Conservation (phyloP, 2,329 filamentous ascomycete species). For the Penicillium italicum region DNA sequence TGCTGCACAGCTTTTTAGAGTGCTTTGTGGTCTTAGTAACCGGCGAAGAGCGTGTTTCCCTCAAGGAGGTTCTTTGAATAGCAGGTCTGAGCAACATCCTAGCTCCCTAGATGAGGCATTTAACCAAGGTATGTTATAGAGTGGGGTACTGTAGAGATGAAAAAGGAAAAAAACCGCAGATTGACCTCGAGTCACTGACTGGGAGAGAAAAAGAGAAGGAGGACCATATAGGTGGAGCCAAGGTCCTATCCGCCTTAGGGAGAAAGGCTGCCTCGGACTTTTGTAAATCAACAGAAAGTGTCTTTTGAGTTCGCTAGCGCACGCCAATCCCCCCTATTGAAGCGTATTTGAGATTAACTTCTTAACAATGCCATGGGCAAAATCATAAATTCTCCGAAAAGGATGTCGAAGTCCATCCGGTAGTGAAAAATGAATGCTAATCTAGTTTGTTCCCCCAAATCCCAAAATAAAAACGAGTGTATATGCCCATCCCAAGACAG, state of each 20-base stretch:
- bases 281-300: background rate
- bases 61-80: too few species aligned
- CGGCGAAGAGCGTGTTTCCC: too few species aligned
- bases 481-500: background rate
- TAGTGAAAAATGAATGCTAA: background rate
- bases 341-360: background rate
- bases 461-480: background rate
- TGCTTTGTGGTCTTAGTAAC: too few species aligned
- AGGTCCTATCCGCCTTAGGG: background rate
- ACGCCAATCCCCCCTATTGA: background rate
- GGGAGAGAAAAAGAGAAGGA: too few species aligned
- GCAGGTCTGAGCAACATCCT: too few species aligned
- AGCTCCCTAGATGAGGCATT: too few species aligned
- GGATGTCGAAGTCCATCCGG: conserved; percentile 24
- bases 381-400: conserved; percentile 1
- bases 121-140: too few species aligned
- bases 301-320: background rate
- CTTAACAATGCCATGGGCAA: background rate
- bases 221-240: too few species aligned
- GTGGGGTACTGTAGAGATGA: too few species aligned
- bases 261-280: background rate
- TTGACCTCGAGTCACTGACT: too few species aligned
- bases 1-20: too few species aligned
- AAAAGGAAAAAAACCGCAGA: too few species aligned
- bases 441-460: background rate